Conservation (phyloP, 2,329 filamentous ascomycete species). For the Hypoxylon sp. region DNA sequence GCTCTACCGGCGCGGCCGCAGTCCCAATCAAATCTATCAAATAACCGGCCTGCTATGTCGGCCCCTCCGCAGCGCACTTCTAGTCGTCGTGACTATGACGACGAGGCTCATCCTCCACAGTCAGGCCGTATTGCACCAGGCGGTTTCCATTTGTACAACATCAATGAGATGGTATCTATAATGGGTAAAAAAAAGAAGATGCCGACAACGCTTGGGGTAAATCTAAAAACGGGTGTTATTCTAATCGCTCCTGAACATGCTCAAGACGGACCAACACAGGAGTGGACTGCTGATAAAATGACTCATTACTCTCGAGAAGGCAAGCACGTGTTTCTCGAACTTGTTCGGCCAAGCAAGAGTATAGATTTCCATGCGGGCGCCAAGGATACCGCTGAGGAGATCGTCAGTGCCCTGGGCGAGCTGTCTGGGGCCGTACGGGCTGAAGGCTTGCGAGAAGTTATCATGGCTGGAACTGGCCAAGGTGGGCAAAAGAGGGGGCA, state of each 20-base stretch:
- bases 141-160: conserved; percentile 94
- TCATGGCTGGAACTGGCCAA: conserved; percentile 80
- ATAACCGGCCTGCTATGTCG: conserved; percentile 46
- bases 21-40: conserved; percentile 47
- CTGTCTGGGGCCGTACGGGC: conserved; percentile 87
- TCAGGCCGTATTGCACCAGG: conserved; percentile 74
- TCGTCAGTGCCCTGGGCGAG: conserved; percentile 88
- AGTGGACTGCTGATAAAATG: conserved; percentile 95
- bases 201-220: conserved; percentile 96
- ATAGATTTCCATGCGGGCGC: conserved; percentile 97
- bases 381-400: conserved; percentile 96
- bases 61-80: conserved; percentile 54
- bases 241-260: conserved; percentile 90
- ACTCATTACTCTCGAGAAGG: conserved; percentile 98
- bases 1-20: conserved; percentile 57
- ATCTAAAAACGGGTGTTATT: conserved; percentile 87
- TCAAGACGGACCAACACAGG: conserved; percentile 85
- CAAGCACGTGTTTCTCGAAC: conserved; percentile 96
- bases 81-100: conserved; percentile 56
- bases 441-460: conserved; percentile 87
- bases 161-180: conserved; percentile 96
- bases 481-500: conserved; percentile 83
- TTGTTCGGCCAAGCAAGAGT: conserved; percentile 92
- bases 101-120: conserved; percentile 56
- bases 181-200: conserved; percentile 99